Evolutionary conservation across 768 basidiomycete species (phyloP).

Genomic region (Boletus sensibilis): DNA sequence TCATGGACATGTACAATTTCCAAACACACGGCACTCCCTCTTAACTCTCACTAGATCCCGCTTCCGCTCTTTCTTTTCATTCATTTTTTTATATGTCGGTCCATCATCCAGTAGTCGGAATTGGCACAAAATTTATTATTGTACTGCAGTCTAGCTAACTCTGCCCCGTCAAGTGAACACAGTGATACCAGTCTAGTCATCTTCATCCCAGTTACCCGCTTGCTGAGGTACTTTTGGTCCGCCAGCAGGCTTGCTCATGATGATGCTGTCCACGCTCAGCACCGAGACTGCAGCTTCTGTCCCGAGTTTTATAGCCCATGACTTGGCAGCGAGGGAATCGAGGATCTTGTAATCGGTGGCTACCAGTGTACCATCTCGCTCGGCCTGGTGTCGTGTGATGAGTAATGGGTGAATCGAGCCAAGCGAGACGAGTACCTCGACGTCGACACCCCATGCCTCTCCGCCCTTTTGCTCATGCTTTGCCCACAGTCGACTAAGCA

Average conservation of each 20-base stretch:
- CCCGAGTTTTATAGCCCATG: conserved; percentile 87
- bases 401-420: background rate
- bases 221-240: conserved; percentile 88
- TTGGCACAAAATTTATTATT: conserved; percentile 27
- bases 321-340: conserved; percentile 86
- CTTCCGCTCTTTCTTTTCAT: background rate
- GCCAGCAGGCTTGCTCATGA: conserved; percentile 93
- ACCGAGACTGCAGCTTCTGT: conserved; percentile 90
- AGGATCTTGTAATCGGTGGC: conserved; percentile 66
- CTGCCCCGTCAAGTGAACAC: conserved; percentile 7
- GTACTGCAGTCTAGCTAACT: conserved; percentile 26
- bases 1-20: conserved; percentile 34
- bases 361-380: conserved; percentile 73
- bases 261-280: conserved; percentile 94
- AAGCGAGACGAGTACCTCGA: conserved; percentile 59
- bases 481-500: conserved; percentile 85
- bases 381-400: conserved; percentile 47
- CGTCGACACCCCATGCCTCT: conserved; percentile 80
- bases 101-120: conserved; percentile 19
- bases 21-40: conserved; percentile 9
- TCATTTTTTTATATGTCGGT: conserved; percentile 9
- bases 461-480: conserved; percentile 80
- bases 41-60: conserved; percentile 8
- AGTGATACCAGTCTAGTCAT: conserved; percentile 38
- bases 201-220: conserved; percentile 84